phyloP scores from a whole-genome alignment of 345 rosid genomes.

The Brassica rapa region DNA sequence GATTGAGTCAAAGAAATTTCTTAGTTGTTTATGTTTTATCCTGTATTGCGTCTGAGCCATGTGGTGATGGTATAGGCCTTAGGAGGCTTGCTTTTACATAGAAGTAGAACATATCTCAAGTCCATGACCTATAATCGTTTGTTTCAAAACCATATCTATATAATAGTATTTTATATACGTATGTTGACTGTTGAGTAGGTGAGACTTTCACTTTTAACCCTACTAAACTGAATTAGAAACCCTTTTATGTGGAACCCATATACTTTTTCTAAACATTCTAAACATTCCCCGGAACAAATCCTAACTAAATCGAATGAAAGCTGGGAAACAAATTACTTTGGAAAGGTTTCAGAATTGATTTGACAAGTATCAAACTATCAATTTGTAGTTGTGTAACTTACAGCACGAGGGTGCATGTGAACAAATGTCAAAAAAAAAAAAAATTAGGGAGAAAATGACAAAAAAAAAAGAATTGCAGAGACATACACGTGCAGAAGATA shows the following conservation, averaged over 20 bases:
- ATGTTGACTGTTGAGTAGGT: neutral
- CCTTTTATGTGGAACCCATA: neutral
- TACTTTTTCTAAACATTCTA: neutral
- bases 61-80: neutral
- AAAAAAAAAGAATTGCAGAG: constrained; percentile 24
- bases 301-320: neutral
- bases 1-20: constrained; percentile 14
- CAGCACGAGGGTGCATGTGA: constrained; percentile 28
- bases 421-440: constrained; percentile 21
- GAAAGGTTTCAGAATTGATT: neutral
- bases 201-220: neutral
- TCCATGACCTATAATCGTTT: neutral
- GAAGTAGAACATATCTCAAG: neutral
- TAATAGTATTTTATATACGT: neutral
- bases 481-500: constrained; percentile 42
- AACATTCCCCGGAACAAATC: constrained; percentile 2
- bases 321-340: neutral
- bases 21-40: neutral
- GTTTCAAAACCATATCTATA: neutral
- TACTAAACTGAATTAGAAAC: neutral
- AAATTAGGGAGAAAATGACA: neutral
- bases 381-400: neutral
- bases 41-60: neutral
- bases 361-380: constrained; percentile 5
- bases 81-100: neutral